Evolutionary conservation across 805 yeast species (phyloP).

Genomic region (Cyberlindnera mississippiensis): DNA sequence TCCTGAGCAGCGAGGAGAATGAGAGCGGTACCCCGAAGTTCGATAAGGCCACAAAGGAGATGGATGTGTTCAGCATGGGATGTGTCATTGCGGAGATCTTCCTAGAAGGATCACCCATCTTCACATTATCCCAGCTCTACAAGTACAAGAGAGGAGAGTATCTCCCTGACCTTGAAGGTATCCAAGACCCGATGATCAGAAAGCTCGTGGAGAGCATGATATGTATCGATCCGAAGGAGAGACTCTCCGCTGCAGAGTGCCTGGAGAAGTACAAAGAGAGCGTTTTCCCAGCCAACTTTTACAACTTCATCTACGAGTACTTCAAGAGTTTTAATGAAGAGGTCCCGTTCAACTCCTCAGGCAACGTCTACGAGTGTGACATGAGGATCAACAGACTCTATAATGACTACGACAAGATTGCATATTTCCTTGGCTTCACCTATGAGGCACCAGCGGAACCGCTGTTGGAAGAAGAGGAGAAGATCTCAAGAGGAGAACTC

Average conservation of each 20-base stretch:
- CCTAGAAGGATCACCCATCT: slow-evolving; percentile 80
- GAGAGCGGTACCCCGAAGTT: slow-evolving; percentile 7
- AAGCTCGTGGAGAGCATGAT: slow-evolving; percentile 63
- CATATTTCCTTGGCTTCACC: slow-evolving; percentile 37
- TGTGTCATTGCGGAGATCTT: slow-evolving; percentile 90
- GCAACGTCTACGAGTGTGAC: slow-evolving; percentile 43
- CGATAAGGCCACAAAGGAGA: slow-evolving; percentile 46
- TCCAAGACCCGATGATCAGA: slow-evolving; percentile 47
- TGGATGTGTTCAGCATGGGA: slow-evolving; percentile 82
- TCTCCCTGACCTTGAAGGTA: slow-evolving; percentile 55
- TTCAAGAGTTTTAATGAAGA: slow-evolving; percentile 39
- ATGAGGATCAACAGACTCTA: slow-evolving; percentile 57
- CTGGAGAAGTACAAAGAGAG: slow-evolving; percentile 45
- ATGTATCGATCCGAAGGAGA: slow-evolving; percentile 51
- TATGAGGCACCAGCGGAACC: slow-evolving; percentile 9
- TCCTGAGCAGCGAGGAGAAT: slow-evolving; percentile 33
- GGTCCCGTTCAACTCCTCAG: slow-evolving; percentile 20
- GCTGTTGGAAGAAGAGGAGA: slow-evolving; percentile 3
- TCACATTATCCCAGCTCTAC: slow-evolving; percentile 82
- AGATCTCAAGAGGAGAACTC: slow-evolving; percentile 13
- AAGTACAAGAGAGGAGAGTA: slow-evolving; percentile 71
- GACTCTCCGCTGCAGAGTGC: slow-evolving; percentile 54
- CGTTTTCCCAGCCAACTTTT: slow-evolving; percentile 66
- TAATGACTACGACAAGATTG: slow-evolving; percentile 50
- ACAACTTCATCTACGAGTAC: slow-evolving; percentile 66